Evolutionary conservation across 2,329 filamentous ascomycete species (phyloP), one percentile per base, ranked within the genome.

Genomic region (Scytalidium lignicola): DNA sequence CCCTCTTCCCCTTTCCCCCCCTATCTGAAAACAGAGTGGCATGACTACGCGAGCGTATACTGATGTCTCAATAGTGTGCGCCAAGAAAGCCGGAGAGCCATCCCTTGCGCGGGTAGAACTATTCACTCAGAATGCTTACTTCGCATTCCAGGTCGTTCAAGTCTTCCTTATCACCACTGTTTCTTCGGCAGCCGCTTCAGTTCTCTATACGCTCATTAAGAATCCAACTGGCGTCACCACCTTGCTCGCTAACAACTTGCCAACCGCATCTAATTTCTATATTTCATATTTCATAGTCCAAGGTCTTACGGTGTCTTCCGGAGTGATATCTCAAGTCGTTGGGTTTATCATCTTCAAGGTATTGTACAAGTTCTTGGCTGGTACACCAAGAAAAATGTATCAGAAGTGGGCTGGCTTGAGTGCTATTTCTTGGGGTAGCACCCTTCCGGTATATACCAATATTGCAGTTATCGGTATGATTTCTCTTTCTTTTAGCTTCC

Each of bases 231-330:
- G 70, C 0, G 79, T 82, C 6, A 81, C 89, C 0, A 69, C 65
- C 0, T 69, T 95, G 37, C 75, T 96, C 3, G 85, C 90, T 1
- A 62, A 74, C 15, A 86, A 88, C 51, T 74, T 99, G 5, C 93
- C 93, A 17, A 84, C 80, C 49, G 84, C 90, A 0, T 91, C 90
- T 52, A 97, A 95, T 70, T 95, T 97, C 64, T 99, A 96, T 68
- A 85, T 97, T 18, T 89, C 86, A 0, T 99, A 97, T 70, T 95
- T 99, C 57, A 82, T 97, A 26, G 80, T 99, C 2, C 93, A 97
- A 67, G 95, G 92, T 28, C 68, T 97, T 50, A 85, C 85, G 1
- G 83, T 92, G 53, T 86, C 90, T 3, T 79, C 88, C 0, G 80
- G 84, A 43, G 79, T 87, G 1, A 68, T 97, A 4, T 74, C 95